Evolutionary conservation across 768 basidiomycete genomes (phyloP).

Genomic region (Myochromella boudieri): DNA sequence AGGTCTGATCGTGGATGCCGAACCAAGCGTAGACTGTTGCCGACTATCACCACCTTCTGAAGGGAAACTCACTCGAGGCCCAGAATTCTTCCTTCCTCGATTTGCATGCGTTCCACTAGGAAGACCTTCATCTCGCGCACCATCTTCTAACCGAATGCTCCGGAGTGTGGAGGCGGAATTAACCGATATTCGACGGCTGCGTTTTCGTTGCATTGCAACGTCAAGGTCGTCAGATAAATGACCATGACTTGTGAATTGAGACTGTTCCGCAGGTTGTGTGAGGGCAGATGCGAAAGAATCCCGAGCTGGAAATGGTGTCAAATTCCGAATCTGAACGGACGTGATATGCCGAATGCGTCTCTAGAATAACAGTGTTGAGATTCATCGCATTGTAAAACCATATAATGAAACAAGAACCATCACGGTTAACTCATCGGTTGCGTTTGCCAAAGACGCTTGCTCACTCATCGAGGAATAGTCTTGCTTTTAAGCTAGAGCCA

Average conservation of each 20-base stretch:
- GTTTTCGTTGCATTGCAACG: slow-evolving; percentile 55
- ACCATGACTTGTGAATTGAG: slow-evolving; percentile 57
- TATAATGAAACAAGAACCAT: slow-evolving; percentile 15
- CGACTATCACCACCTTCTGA: slow-evolving; percentile 17
- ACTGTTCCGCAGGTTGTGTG: slow-evolving; percentile 60
- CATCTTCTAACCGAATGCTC: slow-evolving; percentile 47
- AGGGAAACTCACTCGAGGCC: slow-evolving; percentile 44
- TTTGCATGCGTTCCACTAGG: slow-evolving; percentile 22
- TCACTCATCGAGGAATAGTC: slow-evolving; percentile 3
- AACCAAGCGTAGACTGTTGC: slow-evolving; percentile 21
- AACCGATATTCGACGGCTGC: slow-evolving; percentile 59
- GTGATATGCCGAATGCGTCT: slow-evolving; percentile 74
- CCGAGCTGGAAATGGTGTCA: slow-evolving; percentile 82
- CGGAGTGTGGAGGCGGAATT: slow-evolving; percentile 53
- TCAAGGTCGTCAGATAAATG: slow-evolving; percentile 72
- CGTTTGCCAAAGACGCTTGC: neutral
- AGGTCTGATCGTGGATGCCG: slow-evolving; percentile 34
- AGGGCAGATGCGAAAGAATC: slow-evolving; percentile 78
- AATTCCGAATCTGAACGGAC: slow-evolving; percentile 72
- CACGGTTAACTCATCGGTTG: slow-evolving; percentile 1
- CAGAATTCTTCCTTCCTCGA: slow-evolving; percentile 42
- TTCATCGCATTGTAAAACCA: neutral
- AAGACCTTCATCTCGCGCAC: slow-evolving; percentile 28
- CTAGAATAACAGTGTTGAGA: slow-evolving; percentile 31
- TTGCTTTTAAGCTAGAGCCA: neutral